A percentile compares a stretch with the other conserved stretches of the same genome.
These are phyloP conservation scores for Zymoseptoria passerinii DNA, from an alignment of 2,329 filamentous ascomycete species.

Conservation along the genomic window DNA sequence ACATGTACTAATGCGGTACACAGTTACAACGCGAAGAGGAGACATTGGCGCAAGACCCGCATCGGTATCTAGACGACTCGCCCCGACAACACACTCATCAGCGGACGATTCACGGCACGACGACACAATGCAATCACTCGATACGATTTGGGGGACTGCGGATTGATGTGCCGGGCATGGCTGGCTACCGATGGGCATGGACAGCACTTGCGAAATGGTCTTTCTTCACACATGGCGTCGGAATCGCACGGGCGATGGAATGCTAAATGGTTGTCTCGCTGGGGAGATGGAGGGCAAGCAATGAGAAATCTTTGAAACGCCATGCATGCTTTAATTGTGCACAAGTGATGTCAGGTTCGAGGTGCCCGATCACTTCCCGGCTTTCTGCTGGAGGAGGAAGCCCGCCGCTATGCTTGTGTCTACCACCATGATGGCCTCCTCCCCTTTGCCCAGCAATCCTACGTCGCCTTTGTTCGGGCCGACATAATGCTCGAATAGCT, in stretches of 20 bases:
- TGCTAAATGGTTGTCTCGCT: slow-evolving; percentile 1
- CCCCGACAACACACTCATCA: slow-evolving; percentile 19
- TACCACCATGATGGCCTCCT: slow-evolving; percentile 59
- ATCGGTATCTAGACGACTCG: slow-evolving; percentile 84
- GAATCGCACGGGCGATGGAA: background rate
- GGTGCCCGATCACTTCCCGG: background rate
- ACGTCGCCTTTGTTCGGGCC: slow-evolving; percentile 35
- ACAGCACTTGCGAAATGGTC: background rate
- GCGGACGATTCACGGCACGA: slow-evolving; percentile 1
- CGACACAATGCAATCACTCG: background rate
- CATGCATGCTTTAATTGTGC: background rate
- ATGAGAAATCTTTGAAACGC: slow-evolving; percentile 18
- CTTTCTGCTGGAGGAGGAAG: slow-evolving; percentile 21
- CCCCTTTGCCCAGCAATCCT: slow-evolving; percentile 56
- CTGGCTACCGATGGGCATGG: background rate
- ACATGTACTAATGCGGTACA: background rate
- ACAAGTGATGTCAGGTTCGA: background rate
- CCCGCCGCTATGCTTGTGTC: slow-evolving; percentile 46
- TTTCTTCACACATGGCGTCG: background rate
- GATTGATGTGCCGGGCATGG: background rate
- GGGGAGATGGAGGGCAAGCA: slow-evolving; percentile 17
- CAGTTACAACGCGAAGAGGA: slow-evolving; percentile 99
- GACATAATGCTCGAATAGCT: slow-evolving; percentile 43
- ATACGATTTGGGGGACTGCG: background rate
- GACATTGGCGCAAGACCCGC: slow-evolving; percentile 99